Percentiles rank a stretch among this genome's conserved stretches.
phyloP scores from a whole-genome alignment of 2,329 filamentous ascomycete genomes.

The Corynespora cassiicola region DNA sequence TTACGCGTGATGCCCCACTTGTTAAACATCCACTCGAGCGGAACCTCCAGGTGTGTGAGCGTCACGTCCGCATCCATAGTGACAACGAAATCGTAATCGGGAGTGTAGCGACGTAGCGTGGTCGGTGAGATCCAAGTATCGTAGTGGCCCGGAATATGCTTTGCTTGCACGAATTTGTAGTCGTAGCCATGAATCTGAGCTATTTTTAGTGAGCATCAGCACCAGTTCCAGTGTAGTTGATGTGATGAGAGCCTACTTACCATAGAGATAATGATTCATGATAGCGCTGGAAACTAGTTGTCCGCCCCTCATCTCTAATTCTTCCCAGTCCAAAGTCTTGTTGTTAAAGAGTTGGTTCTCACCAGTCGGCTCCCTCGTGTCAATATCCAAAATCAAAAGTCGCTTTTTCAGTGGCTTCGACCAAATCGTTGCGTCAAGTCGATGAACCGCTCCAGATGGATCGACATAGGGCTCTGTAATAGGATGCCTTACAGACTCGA shows the following conservation, averaged over 20 bases:
- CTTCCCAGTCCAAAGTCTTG: conserved; percentile 26
- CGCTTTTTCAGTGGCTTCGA: conserved; percentile 26
- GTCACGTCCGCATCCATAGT: conserved; percentile 55
- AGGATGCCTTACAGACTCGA: too few species aligned
- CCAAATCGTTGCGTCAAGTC: too few species aligned
- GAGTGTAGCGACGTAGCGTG: conserved; percentile 40
- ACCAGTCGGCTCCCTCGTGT: conserved; percentile 30
- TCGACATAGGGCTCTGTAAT: too few species aligned
- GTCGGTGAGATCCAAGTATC: conserved; percentile 53
- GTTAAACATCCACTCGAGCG: conserved; percentile 58
- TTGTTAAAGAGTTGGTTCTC: conserved; percentile 29
- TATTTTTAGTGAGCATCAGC: conserved; percentile 2
- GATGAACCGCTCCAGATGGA: too few species aligned
- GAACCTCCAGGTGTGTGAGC: conserved; percentile 51
- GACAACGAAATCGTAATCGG: conserved; percentile 51
- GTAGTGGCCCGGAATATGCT: conserved; percentile 35
- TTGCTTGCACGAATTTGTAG: conserved; percentile 48
- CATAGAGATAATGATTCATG: conserved; percentile 50
- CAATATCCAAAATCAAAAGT: conserved; percentile 39
- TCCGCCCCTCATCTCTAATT: conserved; percentile 26
- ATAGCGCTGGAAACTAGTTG: conserved; percentile 45
- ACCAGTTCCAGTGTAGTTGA: background rate
- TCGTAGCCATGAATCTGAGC: conserved; percentile 52
- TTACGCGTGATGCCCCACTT: conserved; percentile 51
- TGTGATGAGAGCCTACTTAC: too few species aligned